Percentiles rank a stretch among this genome's conserved stretches.
These are phyloP conservation scores for Casuarina glauca DNA, from an alignment of 306 rosid species.

Conservation along the genomic window DNA sequence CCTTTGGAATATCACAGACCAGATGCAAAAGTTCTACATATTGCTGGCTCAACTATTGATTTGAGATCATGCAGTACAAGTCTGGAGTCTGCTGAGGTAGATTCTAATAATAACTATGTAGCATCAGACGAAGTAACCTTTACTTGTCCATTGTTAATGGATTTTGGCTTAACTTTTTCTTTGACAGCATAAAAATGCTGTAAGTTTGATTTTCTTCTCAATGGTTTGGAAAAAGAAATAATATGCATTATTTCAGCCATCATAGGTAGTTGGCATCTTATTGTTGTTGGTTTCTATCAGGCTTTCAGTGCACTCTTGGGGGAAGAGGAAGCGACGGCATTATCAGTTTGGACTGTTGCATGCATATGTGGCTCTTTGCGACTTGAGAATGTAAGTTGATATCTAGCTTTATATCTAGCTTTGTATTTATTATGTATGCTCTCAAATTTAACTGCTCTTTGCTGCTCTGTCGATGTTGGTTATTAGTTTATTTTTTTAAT, in stretches of 20 bases:
- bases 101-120: constrained; percentile 21
- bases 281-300: constrained; percentile 55
- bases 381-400: constrained; percentile 79
- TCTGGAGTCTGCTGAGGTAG: constrained; percentile 72
- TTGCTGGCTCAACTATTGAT: constrained; percentile 68
- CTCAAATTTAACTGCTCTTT: neutral
- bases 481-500: neutral
- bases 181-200: constrained; percentile 10
- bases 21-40: constrained; percentile 40
- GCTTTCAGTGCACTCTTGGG: constrained; percentile 69
- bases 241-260: neutral
- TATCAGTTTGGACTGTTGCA: constrained; percentile 92
- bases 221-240: neutral
- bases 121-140: neutral
- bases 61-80: constrained; percentile 66
- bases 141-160: neutral
- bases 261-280: constrained; percentile 2
- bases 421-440: neutral
- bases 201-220: constrained; percentile 6
- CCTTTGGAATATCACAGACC: constrained; percentile 62
- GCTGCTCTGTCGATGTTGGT: neutral
- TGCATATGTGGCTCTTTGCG: constrained; percentile 93
- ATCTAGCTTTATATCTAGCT: neutral
- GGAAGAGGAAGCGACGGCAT: constrained; percentile 94
- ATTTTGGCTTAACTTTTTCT: constrained; percentile 5